Evolutionary conservation across 1,284 basidiomycete genomes (phyloP), one percentile per base, ranked within the genome.

Genomic region (Exsudoporus floridanus): DNA sequence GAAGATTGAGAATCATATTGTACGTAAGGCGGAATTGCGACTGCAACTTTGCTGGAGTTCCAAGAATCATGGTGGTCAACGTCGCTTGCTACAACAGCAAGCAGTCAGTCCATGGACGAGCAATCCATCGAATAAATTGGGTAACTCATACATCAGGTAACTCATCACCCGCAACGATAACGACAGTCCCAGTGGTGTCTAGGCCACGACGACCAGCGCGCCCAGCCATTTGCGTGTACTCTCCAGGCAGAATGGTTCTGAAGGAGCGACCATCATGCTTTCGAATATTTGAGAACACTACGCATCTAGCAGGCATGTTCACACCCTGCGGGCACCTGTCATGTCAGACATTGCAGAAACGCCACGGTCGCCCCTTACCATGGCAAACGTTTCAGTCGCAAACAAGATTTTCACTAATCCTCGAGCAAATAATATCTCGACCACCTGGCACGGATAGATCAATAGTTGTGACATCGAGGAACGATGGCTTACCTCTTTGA

Each of bases 151-250:
- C 94, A 64, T 96, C 91, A 13, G 96, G 95, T 5, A 97, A 72
- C 41, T 90, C 83, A 60, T 95, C 92, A 47, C 87, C 86, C 2
- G 85, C 84, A 52, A 96, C 82, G 57, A 99, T 92, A 58, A 98
- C 88, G 14, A 99, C 97, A 0, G 95, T 98, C 31, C 97, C 97
- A 0, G 95, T 99, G 1, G 90, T 77, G 69, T 99, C 97, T 28
- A 99, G 76, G 30, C 97, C 97, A 71, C 97, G 88, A 52, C 97
- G 87, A 45, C 97, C 97, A 10, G 97, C 97, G 63, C 97, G 88
- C 5, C 96, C 97, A 16, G 96, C 95, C 97, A 99, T 99, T 64
- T 99, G 97, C 0, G 97, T 99, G 67, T 98, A 98, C 72, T 96
- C 92, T 37, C 92, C 92, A 16, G 93, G 88, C 5, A 92, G 72